Conservation (phyloP, 2,329 filamentous ascomycete species). For the Aureobasidium subglaciale region DNA sequence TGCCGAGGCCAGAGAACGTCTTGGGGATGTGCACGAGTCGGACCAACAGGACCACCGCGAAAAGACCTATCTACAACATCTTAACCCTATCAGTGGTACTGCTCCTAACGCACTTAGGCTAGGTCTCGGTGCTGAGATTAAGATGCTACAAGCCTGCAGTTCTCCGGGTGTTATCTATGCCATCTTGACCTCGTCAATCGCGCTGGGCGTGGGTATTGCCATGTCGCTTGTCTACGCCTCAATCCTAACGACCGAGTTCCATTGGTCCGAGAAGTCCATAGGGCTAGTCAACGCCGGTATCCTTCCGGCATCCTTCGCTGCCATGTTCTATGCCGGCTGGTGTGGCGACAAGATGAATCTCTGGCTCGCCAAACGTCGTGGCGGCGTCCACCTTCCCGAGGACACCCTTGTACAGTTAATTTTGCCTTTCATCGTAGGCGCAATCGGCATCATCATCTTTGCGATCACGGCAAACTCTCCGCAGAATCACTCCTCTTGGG, state of each 20-base stretch:
- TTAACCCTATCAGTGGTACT: constrained; percentile 17
- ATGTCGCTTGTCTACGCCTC: constrained; percentile 35
- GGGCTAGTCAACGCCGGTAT: constrained; percentile 23
- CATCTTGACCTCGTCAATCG: constrained; percentile 32
- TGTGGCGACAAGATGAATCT: constrained; percentile 23
- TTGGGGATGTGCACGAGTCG: constrained; percentile 14
- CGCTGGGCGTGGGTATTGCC: constrained; percentile 32
- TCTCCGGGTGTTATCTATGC: constrained; percentile 35
- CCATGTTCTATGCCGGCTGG: constrained; percentile 24
- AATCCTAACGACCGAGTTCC: constrained; percentile 29
- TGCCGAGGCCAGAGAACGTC: constrained; percentile 23
- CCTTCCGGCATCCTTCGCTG: constrained; percentile 21
- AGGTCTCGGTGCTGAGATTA: constrained; percentile 18
- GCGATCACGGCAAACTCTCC: constrained; percentile 25
- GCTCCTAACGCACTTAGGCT: constrained; percentile 17
- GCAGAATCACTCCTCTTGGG: constrained; percentile 20
- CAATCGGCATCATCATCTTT: constrained; percentile 28
- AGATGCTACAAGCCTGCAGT: constrained; percentile 30
- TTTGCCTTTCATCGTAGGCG: constrained; percentile 27
- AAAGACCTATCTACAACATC: constrained; percentile 17
- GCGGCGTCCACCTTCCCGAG: constrained; percentile 31
- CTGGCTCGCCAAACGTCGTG: constrained; percentile 27
- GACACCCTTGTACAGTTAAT: constrained; percentile 30
- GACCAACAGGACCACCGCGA: background rate
- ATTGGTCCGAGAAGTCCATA: constrained; percentile 25